These are phyloP conservation scores for Phytophthora podocarpi DNA, from an alignment of 352 stramenopile species.

Conservation along the genomic window DNA sequence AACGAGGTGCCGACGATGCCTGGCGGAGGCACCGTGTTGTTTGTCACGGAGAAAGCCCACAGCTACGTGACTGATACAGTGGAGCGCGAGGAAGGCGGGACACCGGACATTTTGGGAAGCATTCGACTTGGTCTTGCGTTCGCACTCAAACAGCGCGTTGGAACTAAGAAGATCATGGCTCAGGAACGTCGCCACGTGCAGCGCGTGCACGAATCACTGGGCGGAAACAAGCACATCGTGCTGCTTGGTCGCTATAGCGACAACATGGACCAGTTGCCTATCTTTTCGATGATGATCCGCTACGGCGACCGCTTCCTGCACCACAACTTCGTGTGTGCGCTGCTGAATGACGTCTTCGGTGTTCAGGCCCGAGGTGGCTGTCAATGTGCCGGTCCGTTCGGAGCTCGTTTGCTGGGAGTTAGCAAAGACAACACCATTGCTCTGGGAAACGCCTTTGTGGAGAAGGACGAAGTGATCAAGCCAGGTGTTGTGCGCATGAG, in stretches of 20 bases:
- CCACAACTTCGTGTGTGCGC: constrained; percentile 97
- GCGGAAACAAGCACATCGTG: constrained; percentile 71
- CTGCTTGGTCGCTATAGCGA: constrained; percentile 77
- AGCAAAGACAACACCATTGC: constrained; percentile 60
- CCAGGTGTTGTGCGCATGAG: constrained; percentile 95
- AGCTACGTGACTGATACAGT: constrained; percentile 76
- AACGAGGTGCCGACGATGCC: constrained; percentile 66
- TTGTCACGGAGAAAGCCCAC: constrained; percentile 62
- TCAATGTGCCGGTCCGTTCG: constrained; percentile 94
- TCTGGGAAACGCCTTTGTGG: constrained; percentile 87
- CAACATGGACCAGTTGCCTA: constrained; percentile 70
- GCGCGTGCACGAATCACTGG: constrained; percentile 48
- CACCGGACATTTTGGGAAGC: constrained; percentile 94
- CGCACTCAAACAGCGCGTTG: constrained; percentile 88
- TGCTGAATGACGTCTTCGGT: constrained; percentile 98
- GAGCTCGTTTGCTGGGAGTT: constrained; percentile 92
- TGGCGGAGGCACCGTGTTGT: constrained; percentile 60
- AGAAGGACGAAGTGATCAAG: constrained; percentile 92
- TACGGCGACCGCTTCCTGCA: constrained; percentile 94
- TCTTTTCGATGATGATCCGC: constrained; percentile 96
- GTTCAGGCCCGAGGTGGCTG: constrained; percentile 77
- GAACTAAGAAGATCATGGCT: constrained; percentile 51
- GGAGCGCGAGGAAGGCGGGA: constrained; percentile 96
- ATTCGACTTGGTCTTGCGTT: constrained; percentile 94
- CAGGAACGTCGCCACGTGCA: constrained; percentile 50